A percentile compares a stretch with the other conserved stretches of the same genome.
Conservation (phyloP, 2,329 filamentous ascomycete species). For the Thermothelomyces thermophilus region DNA sequence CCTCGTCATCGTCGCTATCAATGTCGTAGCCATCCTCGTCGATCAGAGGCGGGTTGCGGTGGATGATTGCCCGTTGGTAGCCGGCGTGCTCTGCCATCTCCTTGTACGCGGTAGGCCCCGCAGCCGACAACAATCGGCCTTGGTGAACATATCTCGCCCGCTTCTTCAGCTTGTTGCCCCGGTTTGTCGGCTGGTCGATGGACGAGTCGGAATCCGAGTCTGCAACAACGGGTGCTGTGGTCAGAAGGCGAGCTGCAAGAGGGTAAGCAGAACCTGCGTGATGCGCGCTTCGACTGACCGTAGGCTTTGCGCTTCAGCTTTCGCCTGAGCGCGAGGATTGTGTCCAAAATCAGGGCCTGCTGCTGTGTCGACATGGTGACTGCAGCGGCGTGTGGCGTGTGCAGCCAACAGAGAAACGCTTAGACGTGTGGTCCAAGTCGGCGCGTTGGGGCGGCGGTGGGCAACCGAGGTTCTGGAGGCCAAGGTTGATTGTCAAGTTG, state of each 20-base stretch:
- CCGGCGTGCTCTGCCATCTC: slow-evolving; percentile 71
- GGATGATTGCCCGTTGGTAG: slow-evolving; percentile 64
- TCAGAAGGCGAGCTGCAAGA: slow-evolving; percentile 19
- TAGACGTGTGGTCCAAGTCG: no score
- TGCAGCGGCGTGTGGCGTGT: background rate
- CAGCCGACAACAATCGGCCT: slow-evolving; percentile 60
- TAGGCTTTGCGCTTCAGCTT: slow-evolving; percentile 58
- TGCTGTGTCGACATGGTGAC: slow-evolving; percentile 45
- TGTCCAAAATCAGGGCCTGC: slow-evolving; percentile 58
- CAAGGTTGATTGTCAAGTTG: no score
- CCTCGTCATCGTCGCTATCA: slow-evolving; percentile 64
- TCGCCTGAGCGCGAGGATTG: slow-evolving; percentile 62
- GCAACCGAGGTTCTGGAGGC: no score
- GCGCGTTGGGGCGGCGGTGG: no score
- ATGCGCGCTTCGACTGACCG: slow-evolving; percentile 36
- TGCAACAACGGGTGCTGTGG: slow-evolving; percentile 31
- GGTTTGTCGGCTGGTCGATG: slow-evolving; percentile 63
- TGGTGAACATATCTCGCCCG: slow-evolving; percentile 64
- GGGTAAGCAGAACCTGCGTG: background rate
- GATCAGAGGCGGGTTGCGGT: slow-evolving; percentile 63
- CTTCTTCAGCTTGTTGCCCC: slow-evolving; percentile 73
- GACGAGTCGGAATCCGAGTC: slow-evolving; percentile 73
- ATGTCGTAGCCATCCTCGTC: slow-evolving; percentile 75
- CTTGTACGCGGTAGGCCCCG: slow-evolving; percentile 62
- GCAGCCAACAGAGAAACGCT: background rate